Evolutionary conservation across 2,329 filamentous ascomycete species (phyloP), one percentile per base, ranked within the genome.

Genomic region (Colletotrichum agaves): DNA sequence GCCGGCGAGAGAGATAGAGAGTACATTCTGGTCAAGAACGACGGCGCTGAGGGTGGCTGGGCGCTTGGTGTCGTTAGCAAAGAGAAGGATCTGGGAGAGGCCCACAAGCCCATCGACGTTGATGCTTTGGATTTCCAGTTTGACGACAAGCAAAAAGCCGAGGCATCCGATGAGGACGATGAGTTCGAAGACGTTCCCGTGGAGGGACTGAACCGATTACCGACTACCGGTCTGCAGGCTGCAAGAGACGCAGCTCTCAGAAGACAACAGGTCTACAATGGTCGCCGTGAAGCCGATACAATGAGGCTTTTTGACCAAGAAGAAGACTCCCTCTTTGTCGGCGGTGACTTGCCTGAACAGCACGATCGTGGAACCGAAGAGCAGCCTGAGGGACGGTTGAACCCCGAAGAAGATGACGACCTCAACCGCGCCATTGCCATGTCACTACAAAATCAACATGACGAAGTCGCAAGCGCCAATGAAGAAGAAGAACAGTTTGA

Each of bases 11-110:
- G 90, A 74, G 93, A 93, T 13, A 90, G 93, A 74, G 96, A 99
- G 78, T 99, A 99, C 74, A 94, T 99, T 12, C 83, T 99, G 4
- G 94, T 99, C 43, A 97, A 96, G 80, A 98, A 98, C 73, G 93
- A 97, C 49, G 93, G 94, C 0, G 94, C 93, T 1, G 95, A 98
- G 77, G 96, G 96, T 50, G 96, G 96, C 5, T 99, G 94, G 94
- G 95, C 95, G 0, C 82, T 99, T 5, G 96, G 96, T 59, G 96
- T 99, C 27, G 94, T 99, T 21, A 94, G 91, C 69, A 93, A 90
- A 69, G 91, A 93, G 67, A 97, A 92, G 71, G 88, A 96, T 57
- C 86, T 90, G 47, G 94, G 93, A 3, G 87, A 93, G 70, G 88
- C 89, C 31, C 91, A 94, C 70, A 97, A 94, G 76, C 95, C 96